A percentile compares a stretch with the other conserved stretches of the same genome.
Evolutionary conservation across 2,329 filamentous ascomycete genomes (phyloP).

Genomic region (Aspergillus proliferans): DNA sequence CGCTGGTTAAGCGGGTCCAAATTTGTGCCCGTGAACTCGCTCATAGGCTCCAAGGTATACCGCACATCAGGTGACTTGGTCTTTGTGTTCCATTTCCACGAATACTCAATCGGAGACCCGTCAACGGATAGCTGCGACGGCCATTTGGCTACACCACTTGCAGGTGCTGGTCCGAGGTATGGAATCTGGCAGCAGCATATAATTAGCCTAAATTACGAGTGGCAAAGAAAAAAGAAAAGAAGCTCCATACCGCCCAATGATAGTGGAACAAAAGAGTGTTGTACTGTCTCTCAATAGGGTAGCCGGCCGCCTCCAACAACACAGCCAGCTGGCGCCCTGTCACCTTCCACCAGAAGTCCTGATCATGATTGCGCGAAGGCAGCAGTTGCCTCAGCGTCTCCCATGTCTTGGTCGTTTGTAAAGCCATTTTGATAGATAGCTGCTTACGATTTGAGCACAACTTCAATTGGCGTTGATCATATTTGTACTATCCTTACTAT

Average conservation of each 20-base stretch:
- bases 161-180: background rate
- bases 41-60: slow-evolving; percentile 9
- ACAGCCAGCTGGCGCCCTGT: slow-evolving; percentile 8
- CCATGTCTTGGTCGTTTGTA: too few species aligned
- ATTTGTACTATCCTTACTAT: too few species aligned
- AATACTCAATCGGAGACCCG: slow-evolving; percentile 12
- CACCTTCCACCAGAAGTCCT: slow-evolving; percentile 12
- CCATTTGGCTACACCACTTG: background rate
- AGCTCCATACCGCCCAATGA: slow-evolving; percentile 7
- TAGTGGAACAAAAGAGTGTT: slow-evolving; percentile 14
- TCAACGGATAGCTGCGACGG: slow-evolving; percentile 5
- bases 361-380: background rate
- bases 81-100: slow-evolving; percentile 13
- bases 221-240: background rate
- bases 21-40: background rate
- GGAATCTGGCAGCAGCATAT: background rate
- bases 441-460: too few species aligned
- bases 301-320: slow-evolving; percentile 10
- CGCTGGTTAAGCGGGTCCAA: background rate
- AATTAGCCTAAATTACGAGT: background rate
- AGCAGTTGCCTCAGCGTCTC: too few species aligned
- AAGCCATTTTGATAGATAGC: too few species aligned
- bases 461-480: too few species aligned
- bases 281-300: slow-evolving; percentile 9
- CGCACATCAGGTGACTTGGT: slow-evolving; percentile 10